These are phyloP conservation scores for Aureobasidium sp. DNA, from an alignment of 2,329 filamentous ascomycete species.

Conservation along the genomic window DNA sequence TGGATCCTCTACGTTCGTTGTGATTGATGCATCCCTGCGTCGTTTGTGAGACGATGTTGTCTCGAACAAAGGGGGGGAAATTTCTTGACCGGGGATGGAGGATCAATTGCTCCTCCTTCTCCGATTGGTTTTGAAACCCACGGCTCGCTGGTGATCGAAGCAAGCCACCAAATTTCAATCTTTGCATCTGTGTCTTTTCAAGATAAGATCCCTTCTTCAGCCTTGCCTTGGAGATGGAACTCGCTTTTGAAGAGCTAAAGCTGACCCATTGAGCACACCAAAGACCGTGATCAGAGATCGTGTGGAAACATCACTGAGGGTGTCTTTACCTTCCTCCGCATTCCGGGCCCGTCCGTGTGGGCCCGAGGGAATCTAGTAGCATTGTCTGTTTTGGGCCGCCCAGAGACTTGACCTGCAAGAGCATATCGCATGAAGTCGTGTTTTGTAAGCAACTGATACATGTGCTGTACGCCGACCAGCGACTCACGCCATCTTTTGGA, in stretches of 20 bases:
- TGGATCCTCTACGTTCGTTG: background rate
- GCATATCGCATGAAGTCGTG: background rate
- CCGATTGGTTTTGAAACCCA: background rate
- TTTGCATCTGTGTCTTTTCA: background rate
- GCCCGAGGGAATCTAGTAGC: background rate
- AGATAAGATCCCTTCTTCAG: background rate
- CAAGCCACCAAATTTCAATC: background rate
- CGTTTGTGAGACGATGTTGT: background rate
- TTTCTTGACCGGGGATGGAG: background rate
- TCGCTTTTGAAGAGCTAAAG: background rate
- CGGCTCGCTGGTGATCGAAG: background rate
- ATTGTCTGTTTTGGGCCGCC: background rate
- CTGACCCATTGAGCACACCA: background rate
- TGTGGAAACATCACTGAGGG: background rate
- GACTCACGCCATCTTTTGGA: background rate
- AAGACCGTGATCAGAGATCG: background rate
- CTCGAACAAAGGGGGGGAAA: background rate
- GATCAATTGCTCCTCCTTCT: slow-evolving; percentile 9
- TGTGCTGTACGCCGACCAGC: background rate
- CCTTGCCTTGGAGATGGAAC: background rate
- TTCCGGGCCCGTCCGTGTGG: background rate
- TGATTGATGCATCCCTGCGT: background rate
- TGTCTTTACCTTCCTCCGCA: background rate
- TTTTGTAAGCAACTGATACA: background rate
- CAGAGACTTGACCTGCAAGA: background rate